phyloP scores from a whole-genome alignment of 202 grass and related monocot genomes.

The Zoysia matrella region DNA sequence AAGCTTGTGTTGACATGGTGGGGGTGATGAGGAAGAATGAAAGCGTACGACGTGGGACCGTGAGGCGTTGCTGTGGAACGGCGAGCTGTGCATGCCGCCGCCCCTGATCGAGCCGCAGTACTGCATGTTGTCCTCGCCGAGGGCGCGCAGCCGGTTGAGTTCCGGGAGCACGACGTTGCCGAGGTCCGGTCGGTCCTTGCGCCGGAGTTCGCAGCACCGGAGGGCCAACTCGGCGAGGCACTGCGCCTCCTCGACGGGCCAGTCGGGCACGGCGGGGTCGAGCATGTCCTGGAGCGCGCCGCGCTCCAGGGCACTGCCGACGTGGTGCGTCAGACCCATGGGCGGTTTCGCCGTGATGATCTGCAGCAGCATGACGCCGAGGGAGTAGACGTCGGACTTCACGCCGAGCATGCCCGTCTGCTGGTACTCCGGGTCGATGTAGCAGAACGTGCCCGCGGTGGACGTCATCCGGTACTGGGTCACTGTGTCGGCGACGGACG shows the following conservation, averaged over 20 bases:
- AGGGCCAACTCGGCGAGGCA: conserved; percentile 73
- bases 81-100: conserved; percentile 46
- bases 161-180: conserved; percentile 72
- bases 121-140: conserved; percentile 71
- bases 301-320: conserved; percentile 58
- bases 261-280: conserved; percentile 66
- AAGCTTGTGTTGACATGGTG: neutral
- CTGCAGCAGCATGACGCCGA: conserved; percentile 89
- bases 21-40: too few relatives aligned
- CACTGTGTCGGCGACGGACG: conserved; percentile 69
- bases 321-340: conserved; percentile 76
- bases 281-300: conserved; percentile 67
- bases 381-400: conserved; percentile 83
- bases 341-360: conserved; percentile 85
- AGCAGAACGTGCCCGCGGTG: conserved; percentile 78
- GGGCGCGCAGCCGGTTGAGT: conserved; percentile 60
- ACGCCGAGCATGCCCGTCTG: conserved; percentile 76
- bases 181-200: conserved; percentile 81
- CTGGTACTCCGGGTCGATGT: conserved; percentile 97
- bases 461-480: conserved; percentile 92
- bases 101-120: conserved; percentile 49
- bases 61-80: conserved; percentile 34
- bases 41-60: conserved; percentile 34
- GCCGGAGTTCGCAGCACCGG: conserved; percentile 63
- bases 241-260: conserved; percentile 83